Evolutionary conservation across 768 basidiomycete species (phyloP).

Genomic region (Coprinellus micaceus): DNA sequence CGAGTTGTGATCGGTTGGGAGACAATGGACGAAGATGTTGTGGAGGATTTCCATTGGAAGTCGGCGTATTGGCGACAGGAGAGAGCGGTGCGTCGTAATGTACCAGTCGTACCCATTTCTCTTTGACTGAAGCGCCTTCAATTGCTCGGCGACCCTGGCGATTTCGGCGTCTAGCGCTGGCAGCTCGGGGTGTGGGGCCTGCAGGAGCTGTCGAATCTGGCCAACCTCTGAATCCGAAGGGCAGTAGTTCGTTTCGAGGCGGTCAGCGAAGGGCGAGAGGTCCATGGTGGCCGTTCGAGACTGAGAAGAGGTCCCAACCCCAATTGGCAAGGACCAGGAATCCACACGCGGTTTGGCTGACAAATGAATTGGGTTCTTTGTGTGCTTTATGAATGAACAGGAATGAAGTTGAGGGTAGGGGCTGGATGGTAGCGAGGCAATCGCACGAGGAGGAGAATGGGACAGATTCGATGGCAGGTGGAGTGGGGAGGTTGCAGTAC

Average conservation of each 20-base stretch:
- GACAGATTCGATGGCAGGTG: no score
- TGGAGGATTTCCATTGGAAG: slow-evolving; percentile 18
- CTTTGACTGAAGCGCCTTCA: slow-evolving; percentile 4
- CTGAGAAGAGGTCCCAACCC: slow-evolving; percentile 3
- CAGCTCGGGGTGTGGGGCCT: slow-evolving; percentile 8
- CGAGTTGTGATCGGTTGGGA: slow-evolving; percentile 19
- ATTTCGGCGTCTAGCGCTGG: slow-evolving; percentile 7
- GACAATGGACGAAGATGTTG: slow-evolving; percentile 17
- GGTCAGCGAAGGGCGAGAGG: slow-evolving; percentile 6
- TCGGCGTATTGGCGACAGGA: slow-evolving; percentile 17
- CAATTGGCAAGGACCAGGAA: no score
- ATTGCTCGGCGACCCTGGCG: background rate
- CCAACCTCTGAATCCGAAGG: slow-evolving; percentile 9
- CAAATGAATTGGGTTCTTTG: no score
- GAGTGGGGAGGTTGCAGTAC: no score
- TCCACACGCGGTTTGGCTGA: no score
- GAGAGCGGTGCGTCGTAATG: slow-evolving; percentile 8
- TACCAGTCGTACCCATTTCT: slow-evolving; percentile 2
- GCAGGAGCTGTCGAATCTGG: slow-evolving; percentile 6
- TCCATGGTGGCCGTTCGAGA: slow-evolving; percentile 14
- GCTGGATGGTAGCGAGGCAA: no score
- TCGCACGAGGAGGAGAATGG: no score
- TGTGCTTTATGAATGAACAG: no score
- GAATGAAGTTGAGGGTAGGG: no score
- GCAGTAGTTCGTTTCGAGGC: slow-evolving; percentile 11